Conservation (phyloP, 1,284 basidiomycete genomes). For the Sporisorium iseilematis-ciliati region DNA sequence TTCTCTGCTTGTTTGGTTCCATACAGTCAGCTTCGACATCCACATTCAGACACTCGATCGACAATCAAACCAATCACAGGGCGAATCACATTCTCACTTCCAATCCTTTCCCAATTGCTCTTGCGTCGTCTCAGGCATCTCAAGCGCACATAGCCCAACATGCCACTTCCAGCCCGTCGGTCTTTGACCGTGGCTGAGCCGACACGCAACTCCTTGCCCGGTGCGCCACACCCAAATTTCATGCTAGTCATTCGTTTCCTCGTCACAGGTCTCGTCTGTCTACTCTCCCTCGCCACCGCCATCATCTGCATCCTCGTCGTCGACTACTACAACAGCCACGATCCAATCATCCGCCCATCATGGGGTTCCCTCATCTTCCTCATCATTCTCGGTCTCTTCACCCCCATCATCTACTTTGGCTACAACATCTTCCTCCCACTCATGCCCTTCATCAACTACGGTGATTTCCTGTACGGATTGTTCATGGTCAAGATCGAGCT, state of each 20-base stretch:
- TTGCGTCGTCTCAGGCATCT: not conserved
- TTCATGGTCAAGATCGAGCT: constrained; percentile 70
- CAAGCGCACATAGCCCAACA: constrained; percentile 17
- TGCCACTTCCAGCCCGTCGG: constrained; percentile 63
- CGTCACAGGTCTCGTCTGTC: constrained; percentile 63
- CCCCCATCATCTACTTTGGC: constrained; percentile 68
- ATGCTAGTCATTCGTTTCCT: constrained; percentile 65
- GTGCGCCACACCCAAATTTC: constrained; percentile 62
- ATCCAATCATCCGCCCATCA: constrained; percentile 69
- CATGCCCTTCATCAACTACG: constrained; percentile 67
- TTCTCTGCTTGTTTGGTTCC: not conserved
- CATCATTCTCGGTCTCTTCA: constrained; percentile 69
- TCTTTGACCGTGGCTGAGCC: constrained; percentile 58
- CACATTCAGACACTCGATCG: not conserved
- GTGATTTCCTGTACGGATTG: constrained; percentile 65
- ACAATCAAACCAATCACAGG: not conserved
- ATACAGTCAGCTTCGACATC: not conserved
- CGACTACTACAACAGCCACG: constrained; percentile 69
- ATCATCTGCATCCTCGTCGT: constrained; percentile 67
- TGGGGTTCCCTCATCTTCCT: constrained; percentile 70
- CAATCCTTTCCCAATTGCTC: not conserved
- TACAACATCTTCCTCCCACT: constrained; percentile 69
- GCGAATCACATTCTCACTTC: not conserved
- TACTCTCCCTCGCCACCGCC: constrained; percentile 59
- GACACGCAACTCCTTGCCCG: constrained; percentile 31